Evolutionary conservation across 257 asterid genomes (phyloP).

Genomic region (Solanum sparsipilum): DNA sequence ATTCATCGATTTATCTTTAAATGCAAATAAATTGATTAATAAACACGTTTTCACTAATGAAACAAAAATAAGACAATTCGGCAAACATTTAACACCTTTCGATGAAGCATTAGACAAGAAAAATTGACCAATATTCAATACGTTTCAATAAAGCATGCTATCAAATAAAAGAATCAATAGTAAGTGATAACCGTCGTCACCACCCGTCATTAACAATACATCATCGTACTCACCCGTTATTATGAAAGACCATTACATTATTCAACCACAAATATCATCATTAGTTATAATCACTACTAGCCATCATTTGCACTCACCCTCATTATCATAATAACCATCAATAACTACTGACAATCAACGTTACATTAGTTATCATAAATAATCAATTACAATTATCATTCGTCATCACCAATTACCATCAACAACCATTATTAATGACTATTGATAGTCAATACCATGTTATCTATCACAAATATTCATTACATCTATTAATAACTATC

Average conservation of each 20-base stretch:
- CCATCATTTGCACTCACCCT: not conserved
- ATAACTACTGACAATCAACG: not conserved
- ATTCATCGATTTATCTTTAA: not conserved
- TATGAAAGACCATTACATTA: not conserved
- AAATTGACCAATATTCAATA: not conserved
- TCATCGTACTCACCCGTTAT: not conserved
- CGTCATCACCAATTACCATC: not conserved
- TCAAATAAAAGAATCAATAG: not conserved
- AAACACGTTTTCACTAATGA: not conserved
- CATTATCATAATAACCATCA: not conserved
- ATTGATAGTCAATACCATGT: not conserved
- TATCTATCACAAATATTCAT: not conserved
- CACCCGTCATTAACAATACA: not conserved
- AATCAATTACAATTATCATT: not conserved
- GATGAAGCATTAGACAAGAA: not conserved
- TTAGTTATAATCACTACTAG: not conserved
- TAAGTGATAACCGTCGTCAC: rapidly evolving
- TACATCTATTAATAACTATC: not conserved
- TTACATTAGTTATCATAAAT: not conserved
- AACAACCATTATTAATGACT: not conserved
- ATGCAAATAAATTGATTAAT: not conserved
- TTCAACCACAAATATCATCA: not conserved
- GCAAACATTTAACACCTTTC: not conserved
- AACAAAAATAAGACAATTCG: not conserved
- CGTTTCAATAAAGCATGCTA: not conserved